Conservation (phyloP, 2,329 filamentous ascomycete species). For the Alternaria arbusti region DNA sequence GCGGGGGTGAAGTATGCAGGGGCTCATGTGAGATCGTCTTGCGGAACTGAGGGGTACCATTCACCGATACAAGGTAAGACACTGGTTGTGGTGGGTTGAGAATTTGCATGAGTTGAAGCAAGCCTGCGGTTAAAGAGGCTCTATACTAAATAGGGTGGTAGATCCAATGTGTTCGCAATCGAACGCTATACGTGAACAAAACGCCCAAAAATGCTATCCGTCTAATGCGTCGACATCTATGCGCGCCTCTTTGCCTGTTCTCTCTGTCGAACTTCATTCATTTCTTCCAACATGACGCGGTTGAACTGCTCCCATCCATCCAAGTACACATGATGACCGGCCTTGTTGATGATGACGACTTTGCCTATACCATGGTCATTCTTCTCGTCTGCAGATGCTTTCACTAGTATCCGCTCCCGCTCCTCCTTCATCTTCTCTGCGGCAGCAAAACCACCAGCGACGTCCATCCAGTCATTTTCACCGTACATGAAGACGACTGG, state of each 20-base stretch:
- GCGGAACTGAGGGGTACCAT: slow-evolving; percentile 6
- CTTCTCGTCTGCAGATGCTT: slow-evolving; percentile 71
- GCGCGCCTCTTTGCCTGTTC: slow-evolving; percentile 26
- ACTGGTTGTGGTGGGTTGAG: background rate
- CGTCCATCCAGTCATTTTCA: slow-evolving; percentile 99
- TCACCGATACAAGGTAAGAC: background rate
- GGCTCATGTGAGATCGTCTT: slow-evolving; percentile 11
- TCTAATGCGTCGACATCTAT: background rate
- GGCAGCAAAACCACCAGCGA: slow-evolving; percentile 80
- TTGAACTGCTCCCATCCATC: slow-evolving; percentile 76
- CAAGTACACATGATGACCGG: slow-evolving; percentile 75
- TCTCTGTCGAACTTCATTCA: slow-evolving; percentile 64
- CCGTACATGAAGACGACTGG: slow-evolving; percentile 96
- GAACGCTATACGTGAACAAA: background rate
- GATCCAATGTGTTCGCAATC: background rate
- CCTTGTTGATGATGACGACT: slow-evolving; percentile 76
- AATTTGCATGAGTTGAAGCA: background rate
- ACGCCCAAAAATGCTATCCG: slow-evolving; percentile 9
- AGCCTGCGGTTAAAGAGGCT: background rate
- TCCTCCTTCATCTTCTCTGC: slow-evolving; percentile 78
- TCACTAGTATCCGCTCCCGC: slow-evolving; percentile 63
- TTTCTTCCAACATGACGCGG: slow-evolving; percentile 67
- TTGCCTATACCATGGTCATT: slow-evolving; percentile 81
- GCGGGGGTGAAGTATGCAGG: slow-evolving; percentile 10
- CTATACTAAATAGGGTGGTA: background rate